A percentile compares a stretch with the other conserved stretches of the same genome.
Conservation (phyloP, 2,329 filamentous ascomycete species). For the Rhynchosporium agropyri region DNA sequence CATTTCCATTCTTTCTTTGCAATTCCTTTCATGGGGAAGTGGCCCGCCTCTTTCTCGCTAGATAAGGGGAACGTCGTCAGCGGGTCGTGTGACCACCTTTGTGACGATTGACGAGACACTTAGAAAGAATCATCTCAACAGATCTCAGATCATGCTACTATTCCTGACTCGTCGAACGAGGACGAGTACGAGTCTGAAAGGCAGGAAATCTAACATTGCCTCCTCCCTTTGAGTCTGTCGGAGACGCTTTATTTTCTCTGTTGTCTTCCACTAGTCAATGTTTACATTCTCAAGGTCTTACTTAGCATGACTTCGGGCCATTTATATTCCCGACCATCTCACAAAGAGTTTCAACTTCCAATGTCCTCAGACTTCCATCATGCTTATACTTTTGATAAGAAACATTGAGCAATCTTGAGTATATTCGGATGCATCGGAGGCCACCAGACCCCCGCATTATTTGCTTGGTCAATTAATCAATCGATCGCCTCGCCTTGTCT, state of each 20-base stretch:
- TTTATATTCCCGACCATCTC: conserved; percentile 24
- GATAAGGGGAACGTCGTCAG: conserved; percentile 13
- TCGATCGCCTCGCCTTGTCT: neutral
- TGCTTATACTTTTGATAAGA: neutral
- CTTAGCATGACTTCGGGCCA: conserved; percentile 19
- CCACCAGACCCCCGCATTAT: conserved; percentile 25
- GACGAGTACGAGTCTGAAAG: neutral
- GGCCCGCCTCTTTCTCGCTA: conserved; percentile 1
- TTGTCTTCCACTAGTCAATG: neutral
- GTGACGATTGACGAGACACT: conserved; percentile 5
- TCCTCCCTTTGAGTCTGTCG: no score
- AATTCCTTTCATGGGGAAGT: conserved; percentile 3
- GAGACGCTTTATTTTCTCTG: neutral
- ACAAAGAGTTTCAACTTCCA: conserved; percentile 14
- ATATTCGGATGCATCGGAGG: conserved; percentile 16
- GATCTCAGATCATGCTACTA: conserved; percentile 2
- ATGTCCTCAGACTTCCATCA: neutral
- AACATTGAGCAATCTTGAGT: neutral
- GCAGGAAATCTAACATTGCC: no score
- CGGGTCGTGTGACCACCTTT: conserved; percentile 27
- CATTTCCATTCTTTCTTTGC: neutral
- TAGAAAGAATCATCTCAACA: neutral
- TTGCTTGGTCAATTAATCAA: conserved; percentile 16
- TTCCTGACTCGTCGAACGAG: conserved; percentile 12
- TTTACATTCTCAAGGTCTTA: neutral